Evolutionary conservation across 2,329 filamentous ascomycete species (phyloP), one percentile per base, ranked within the genome.

Genomic region (Monilinia laxa): DNA sequence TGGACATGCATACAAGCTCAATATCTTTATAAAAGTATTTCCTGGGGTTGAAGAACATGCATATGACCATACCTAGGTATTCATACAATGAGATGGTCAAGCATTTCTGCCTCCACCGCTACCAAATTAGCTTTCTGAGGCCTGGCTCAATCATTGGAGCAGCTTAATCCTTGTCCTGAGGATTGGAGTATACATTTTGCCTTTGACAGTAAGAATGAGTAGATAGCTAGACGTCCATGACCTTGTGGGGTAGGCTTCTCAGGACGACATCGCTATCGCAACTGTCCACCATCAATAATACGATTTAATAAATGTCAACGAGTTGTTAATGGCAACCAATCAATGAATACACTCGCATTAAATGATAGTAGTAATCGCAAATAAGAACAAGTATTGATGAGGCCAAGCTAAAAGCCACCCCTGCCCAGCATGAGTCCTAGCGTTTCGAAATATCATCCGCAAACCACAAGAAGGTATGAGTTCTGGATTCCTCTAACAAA

Each of bases 21-120:
- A 9, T 3, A 18, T 7, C 9, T 2, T 2, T 20, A 5, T 10
- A 12, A 6, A 38, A 11, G 3, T 38, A 0, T 20, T n/a, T 18
- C 4, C 1, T 20, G 14, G 0, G 9, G 2, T 28, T 58, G 40
- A 45, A 35, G 16, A 3, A 2, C 49, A 51, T n/a, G n/a, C n/a
- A n/a, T n/a, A n/a, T 25, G 45, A 14, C 20, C 4, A 2, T 12
- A n/a, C n/a, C n/a, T n/a, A n/a, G n/a, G n/a, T n/a, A 14, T 38
- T 51, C 31, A 40, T 18, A 23, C 20, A 25, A 25, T 25, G 45
- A 18, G 7, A 31, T 4, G 16, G 10, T 16, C 14, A 25, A 40
- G 45, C 16, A 40, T 25, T 38, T 31, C n/a, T 18, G n/a, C 18
- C n/a, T 20, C 14, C 6, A 38, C 7, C 4, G n/a, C 4, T 0